phyloP scores from a whole-genome alignment of 148 eudicot genomes.

The Camellia lanceoleosa region DNA sequence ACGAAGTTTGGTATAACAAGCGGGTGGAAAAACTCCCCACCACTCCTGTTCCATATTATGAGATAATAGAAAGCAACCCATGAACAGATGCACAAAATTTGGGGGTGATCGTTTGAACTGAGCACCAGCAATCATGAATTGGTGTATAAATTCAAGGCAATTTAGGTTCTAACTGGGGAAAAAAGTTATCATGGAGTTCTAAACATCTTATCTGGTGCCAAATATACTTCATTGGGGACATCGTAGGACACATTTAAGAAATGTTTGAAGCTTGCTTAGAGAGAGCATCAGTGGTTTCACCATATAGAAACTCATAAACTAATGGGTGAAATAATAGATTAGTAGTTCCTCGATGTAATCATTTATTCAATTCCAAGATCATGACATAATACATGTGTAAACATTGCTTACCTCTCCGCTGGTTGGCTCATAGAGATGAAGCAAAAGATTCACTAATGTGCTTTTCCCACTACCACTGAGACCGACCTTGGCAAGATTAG shows the following conservation, averaged over 20 bases:
- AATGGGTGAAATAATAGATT: neutral
- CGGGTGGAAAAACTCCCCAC: no score
- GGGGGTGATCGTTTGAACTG: no score
- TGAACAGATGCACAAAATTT: no score
- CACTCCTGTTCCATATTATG: no score
- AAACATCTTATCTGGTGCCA: no score
- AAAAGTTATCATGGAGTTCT: no score
- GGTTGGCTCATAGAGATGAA: constrained; percentile 49
- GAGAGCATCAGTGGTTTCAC: neutral
- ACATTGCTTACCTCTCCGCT: constrained; percentile 39
- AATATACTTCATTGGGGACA: no score
- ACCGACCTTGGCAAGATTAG: constrained; percentile 37
- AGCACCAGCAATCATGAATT: no score
- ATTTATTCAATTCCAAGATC: neutral
- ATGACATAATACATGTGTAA: neutral
- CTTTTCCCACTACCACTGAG: constrained; percentile 62
- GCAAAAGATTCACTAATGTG: constrained; percentile 51
- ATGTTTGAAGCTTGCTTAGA: neutral
- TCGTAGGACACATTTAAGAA: neutral
- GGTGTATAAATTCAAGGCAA: no score
- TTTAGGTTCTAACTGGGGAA: no score
- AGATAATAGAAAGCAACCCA: no score
- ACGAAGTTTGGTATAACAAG: no score
- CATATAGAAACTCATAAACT: neutral
- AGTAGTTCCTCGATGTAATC: neutral